A percentile compares a stretch with the other conserved stretches of the same genome.
phyloP scores from a whole-genome alignment of 2,329 filamentous ascomycete genomes.

The Cladosporium sp. region DNA sequence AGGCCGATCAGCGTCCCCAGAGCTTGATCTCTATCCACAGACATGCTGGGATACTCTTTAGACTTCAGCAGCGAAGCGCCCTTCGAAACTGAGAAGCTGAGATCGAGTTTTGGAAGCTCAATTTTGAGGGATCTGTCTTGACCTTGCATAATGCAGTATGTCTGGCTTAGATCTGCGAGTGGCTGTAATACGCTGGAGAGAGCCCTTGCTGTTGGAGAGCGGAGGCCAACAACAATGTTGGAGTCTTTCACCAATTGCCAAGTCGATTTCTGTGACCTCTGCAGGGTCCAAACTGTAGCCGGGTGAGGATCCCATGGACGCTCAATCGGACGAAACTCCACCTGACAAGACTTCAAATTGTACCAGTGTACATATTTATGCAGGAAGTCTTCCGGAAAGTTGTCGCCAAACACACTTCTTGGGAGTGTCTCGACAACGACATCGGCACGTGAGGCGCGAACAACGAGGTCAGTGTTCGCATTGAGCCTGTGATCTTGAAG shows the following conservation, averaged over 20 bases:
- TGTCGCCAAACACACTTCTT: constrained; percentile 29
- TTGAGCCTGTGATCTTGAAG: constrained; percentile 26
- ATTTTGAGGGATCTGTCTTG: constrained; percentile 8
- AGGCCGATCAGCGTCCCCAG: constrained; percentile 59
- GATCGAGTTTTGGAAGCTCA: constrained; percentile 20
- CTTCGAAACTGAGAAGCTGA: constrained; percentile 20
- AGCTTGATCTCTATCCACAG: constrained; percentile 52
- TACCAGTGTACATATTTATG: constrained; percentile 59
- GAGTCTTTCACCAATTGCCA: constrained; percentile 31
- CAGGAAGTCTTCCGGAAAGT: constrained; percentile 51
- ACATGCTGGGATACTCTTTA: constrained; percentile 18
- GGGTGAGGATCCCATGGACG: constrained; percentile 19
- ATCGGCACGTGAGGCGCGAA: constrained; percentile 37
- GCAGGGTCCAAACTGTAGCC: constrained; percentile 15
- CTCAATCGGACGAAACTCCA: constrained; percentile 48
- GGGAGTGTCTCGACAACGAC: constrained; percentile 36
- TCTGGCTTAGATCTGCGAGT: constrained; percentile 13
- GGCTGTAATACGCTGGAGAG: constrained; percentile 46
- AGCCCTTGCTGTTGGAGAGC: constrained; percentile 40
- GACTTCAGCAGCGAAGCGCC: constrained; percentile 16
- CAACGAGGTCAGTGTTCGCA: constrained; percentile 31
- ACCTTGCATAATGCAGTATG: constrained; percentile 16
- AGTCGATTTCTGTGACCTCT: constrained; percentile 40
- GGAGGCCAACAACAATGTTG: constrained; percentile 11
- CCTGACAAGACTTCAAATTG: constrained; percentile 39